Conservation (phyloP, 352 stramenopile genomes). For the Phytophthora vignae region DNA sequence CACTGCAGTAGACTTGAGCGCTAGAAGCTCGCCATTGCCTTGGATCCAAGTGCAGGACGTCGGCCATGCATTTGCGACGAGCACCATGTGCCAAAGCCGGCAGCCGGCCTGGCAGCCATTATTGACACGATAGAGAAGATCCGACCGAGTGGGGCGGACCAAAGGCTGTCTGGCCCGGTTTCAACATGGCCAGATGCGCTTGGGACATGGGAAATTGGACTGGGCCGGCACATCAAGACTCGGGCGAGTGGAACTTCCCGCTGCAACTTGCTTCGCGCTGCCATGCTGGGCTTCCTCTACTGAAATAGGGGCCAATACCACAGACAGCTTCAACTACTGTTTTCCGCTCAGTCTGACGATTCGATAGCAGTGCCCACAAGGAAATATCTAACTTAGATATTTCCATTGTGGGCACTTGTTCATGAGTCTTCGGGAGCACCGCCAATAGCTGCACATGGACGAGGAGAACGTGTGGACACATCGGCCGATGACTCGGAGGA, state of each 20-base stretch:
- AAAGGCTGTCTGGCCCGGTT: slow-evolving; percentile 9
- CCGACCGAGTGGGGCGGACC: slow-evolving; percentile 6
- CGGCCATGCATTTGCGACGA: slow-evolving; percentile 22
- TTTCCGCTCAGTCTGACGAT: background rate
- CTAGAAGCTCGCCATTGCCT: background rate
- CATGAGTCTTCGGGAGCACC: too few species aligned
- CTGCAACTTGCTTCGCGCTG: background rate
- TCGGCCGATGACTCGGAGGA: too few species aligned
- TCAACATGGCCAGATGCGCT: slow-evolving; percentile 31
- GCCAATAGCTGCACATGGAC: too few species aligned
- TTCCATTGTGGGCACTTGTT: too few species aligned
- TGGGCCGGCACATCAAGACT: slow-evolving; percentile 13
- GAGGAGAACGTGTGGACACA: too few species aligned
- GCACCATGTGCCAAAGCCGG: slow-evolving; percentile 16
- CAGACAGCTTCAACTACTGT: slow-evolving; percentile 1
- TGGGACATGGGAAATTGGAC: slow-evolving; percentile 36
- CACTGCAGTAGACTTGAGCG: background rate
- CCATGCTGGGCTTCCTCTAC: background rate
- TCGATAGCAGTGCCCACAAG: too few species aligned
- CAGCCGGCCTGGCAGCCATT: slow-evolving; percentile 30
- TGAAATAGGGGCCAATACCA: background rate
- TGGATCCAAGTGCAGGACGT: background rate
- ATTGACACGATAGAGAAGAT: slow-evolving; percentile 21
- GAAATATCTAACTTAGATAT: too few species aligned
- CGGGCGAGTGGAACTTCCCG: background rate